Base-by-base conservation (phyloP, 1,284 basidiomycete species). In the Lentinula novae-zelandiae region DNA sequence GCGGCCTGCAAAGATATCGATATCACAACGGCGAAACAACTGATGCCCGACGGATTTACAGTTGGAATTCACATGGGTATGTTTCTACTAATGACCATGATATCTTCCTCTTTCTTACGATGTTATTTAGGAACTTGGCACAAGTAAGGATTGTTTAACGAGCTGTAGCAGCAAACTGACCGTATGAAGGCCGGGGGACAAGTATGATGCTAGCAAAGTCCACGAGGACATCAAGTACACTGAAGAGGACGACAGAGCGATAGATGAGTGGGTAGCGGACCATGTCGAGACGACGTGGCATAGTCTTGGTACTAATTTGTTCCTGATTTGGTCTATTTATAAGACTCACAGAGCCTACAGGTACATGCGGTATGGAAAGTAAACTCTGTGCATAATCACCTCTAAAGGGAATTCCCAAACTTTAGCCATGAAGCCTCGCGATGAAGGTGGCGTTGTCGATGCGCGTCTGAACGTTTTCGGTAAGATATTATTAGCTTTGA, bases 241-340 rank as follows among this genome's bases (percentile, higher is more conserved):
- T 46, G 75, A 77, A 64, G 85, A 87, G 55, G 86, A 88, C 69
- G 86, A 89, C 71, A 72, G 83, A 67, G 86, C 85, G 42, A 89
- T 88, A 67, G 86, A 87, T 68, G 80, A 87, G 66, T 88, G 86
- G 86, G 74, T 87, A 65, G 72, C 82, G 56, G 84, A 88, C 69
- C 86, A 88, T 68, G 87, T 89, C 65, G 86, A 89, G 78, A 89
- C 87, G 13, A 89, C 87, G 56, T 89, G 87, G 87, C 87, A 89
- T 75, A 85, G 82, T 68, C 76, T 89, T 52, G 85, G 85, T 66
- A 76, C 75, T 62, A 74, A 13, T 54, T 46, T 27, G 22, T 46
- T 20, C 52, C n/a, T 56, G 13, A 2, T 12, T 2, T 2, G 54
- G 20, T 55, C 7, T 33, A n/a, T 8, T 7, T 8, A 17, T 22